A percentile compares a stretch with the other conserved stretches of the same genome.
Conservation (phyloP, 768 basidiomycete species). For the Rhizopogon vesiculosus region DNA sequence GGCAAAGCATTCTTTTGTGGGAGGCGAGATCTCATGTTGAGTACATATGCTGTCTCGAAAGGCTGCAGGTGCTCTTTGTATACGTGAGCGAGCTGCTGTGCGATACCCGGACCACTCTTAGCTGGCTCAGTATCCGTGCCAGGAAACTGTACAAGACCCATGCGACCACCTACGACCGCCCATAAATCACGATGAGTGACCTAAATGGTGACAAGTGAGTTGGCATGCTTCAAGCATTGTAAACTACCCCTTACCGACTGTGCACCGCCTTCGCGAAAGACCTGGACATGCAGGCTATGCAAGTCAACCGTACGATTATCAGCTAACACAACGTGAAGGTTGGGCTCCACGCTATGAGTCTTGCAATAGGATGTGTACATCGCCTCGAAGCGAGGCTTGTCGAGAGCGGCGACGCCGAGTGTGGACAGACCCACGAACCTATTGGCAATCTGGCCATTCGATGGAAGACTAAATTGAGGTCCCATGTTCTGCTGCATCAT, state of each 20-base stretch:
- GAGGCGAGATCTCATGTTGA: slow-evolving; percentile 28
- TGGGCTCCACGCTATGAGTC: slow-evolving; percentile 35
- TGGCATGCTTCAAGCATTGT: not conserved
- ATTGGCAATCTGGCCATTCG: slow-evolving; percentile 18
- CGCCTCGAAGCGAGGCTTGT: slow-evolving; percentile 47
- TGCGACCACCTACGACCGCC: slow-evolving; percentile 61
- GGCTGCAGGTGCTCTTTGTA: slow-evolving; percentile 53
- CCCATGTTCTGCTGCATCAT: slow-evolving; percentile 30
- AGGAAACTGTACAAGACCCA: slow-evolving; percentile 64
- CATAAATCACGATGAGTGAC: slow-evolving; percentile 54
- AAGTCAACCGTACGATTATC: slow-evolving; percentile 59
- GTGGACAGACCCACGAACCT: slow-evolving; percentile 8
- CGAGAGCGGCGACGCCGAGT: slow-evolving; percentile 31
- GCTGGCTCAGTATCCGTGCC: slow-evolving; percentile 56
- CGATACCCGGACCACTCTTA: slow-evolving; percentile 57
- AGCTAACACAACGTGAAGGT: slow-evolving; percentile 37
- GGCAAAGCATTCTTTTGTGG: slow-evolving; percentile 10
- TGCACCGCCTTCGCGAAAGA: slow-evolving; percentile 55
- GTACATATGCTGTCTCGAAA: slow-evolving; percentile 55
- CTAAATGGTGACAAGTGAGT: slow-evolving; percentile 28
- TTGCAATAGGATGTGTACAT: slow-evolving; percentile 46
- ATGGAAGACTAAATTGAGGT: slow-evolving; percentile 16
- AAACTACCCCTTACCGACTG: slow-evolving; percentile 33
- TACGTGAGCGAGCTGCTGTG: slow-evolving; percentile 52
- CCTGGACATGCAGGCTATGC: slow-evolving; percentile 50